Evolutionary conservation across 495 filamentous ascomycete genomes (phyloP).

Genomic region (Amphirosellinia nigrospora): DNA sequence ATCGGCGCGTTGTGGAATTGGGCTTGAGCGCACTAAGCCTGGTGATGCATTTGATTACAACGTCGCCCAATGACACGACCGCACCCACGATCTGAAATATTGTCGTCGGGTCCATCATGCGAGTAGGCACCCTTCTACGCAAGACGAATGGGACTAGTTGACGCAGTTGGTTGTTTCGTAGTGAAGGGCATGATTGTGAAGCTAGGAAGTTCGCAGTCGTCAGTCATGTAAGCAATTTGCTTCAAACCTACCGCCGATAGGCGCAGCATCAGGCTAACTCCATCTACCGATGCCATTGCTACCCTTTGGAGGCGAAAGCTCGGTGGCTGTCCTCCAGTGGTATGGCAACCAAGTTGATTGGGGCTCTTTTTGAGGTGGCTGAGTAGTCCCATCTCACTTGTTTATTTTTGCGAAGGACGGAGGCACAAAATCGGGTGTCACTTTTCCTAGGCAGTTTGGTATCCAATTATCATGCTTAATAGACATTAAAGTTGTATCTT

Average conservation of each 20-base stretch:
- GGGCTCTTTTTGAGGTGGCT: neutral
- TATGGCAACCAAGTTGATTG: neutral
- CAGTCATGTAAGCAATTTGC: neutral
- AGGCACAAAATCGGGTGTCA: no score
- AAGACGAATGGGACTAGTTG: neutral
- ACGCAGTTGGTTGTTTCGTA: neutral
- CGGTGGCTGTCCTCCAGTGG: neutral
- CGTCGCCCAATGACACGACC: conserved; percentile 3
- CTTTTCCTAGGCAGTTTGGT: no score
- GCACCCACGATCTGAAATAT: conserved; percentile 13
- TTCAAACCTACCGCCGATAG: neutral
- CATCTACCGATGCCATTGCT: neutral
- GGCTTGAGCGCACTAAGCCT: conserved; percentile 11
- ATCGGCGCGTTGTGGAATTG: conserved; percentile 16
- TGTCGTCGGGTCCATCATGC: conserved; percentile 13
- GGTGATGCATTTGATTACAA: conserved; percentile 14
- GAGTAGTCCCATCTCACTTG: no score
- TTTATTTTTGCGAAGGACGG: no score
- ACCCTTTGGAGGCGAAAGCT: neutral
- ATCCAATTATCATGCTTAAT: no score
- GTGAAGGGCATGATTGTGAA: neutral
- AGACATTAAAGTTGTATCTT: no score
- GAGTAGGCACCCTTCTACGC: neutral
- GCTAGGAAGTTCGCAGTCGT: neutral
- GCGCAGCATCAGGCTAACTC: conserved; percentile 1